Evolutionary conservation across 371 early-diverging fungal genomes (phyloP), one percentile per base, ranked within the genome.

Genomic region (Lichtheimia hyalospora): DNA sequence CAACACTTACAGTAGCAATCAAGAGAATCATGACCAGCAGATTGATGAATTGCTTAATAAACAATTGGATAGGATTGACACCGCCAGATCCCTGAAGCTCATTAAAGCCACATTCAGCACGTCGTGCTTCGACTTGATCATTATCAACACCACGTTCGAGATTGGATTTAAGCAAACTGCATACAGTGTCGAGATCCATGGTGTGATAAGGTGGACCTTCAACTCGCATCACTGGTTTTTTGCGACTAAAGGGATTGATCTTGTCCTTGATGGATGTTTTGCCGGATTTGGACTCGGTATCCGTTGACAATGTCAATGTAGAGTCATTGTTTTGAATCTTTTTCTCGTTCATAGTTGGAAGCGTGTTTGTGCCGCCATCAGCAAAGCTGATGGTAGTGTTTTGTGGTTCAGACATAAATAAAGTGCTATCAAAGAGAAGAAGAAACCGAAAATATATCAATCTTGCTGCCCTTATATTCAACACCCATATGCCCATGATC

Each of bases 1-100:
- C 34, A 16, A 39, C 25, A 51, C 60, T 68, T 70, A 79, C 80
- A 68, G 90, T 81, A 14, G 93, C 91, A 40, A 87, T 92, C 18
- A 89, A 58, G 3, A 94, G 76, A 58, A 95, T 88, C 10, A 94
- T 58, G 13, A 92, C 87, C 92, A 95, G 89, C 63, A 92, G 79
- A 61, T 95, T 94, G 54, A 88, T 71, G 48, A 94, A 68, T 64
- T 95, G 94, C 25, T 82, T 80, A 66, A 90, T 58, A 24, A 94
- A 62, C 66, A 94, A 83, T 65, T 82, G 84, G 58, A 84, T 63
- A 13, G 83, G 75, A 67, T 73, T 72, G 61, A 91, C 69, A 68
- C 90, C 79, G 63, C 89, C 74, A 77, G 87, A 71, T 73, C 94
- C 78, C 55, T 75, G 66, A 63, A 95, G 79, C 65, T 85, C 82